A percentile compares a stretch with the other conserved stretches of the same genome.
Evolutionary conservation across 257 asterid genomes (phyloP).

Genomic region (Penstemon eatonii): DNA sequence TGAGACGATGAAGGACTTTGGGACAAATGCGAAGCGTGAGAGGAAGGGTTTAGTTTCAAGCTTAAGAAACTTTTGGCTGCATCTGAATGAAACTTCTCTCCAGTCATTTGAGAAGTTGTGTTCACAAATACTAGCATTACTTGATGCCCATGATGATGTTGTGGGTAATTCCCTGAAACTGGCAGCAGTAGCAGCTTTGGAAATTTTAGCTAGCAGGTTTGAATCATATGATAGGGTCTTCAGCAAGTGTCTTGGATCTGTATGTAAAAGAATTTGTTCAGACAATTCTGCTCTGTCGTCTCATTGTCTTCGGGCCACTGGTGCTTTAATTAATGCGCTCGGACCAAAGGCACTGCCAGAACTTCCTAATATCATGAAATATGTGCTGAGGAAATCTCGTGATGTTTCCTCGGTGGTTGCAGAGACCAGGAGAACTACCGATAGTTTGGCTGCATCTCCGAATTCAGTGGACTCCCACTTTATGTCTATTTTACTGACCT

Average conservation of each 20-base stretch:
- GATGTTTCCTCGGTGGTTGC: constrained; percentile 35
- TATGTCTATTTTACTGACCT: constrained; percentile 60
- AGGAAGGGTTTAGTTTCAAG: constrained; percentile 49
- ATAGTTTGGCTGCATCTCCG: constrained; percentile 32
- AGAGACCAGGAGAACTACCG: constrained; percentile 30
- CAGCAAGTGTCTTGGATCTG: constrained; percentile 70
- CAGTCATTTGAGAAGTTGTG: constrained; percentile 53
- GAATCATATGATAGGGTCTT: constrained; percentile 62
- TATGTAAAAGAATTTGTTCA: constrained; percentile 57
- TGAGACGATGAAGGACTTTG: constrained; percentile 64
- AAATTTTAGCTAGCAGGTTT: constrained; percentile 56
- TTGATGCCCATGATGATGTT: constrained; percentile 50
- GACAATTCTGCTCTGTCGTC: constrained; percentile 61
- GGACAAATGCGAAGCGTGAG: constrained; percentile 36
- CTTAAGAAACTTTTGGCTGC: constrained; percentile 59
- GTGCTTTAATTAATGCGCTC: constrained; percentile 76
- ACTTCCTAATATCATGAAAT: constrained; percentile 74
- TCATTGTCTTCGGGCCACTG: constrained; percentile 70
- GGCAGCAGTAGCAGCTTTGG: constrained; percentile 72
- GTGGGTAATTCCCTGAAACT: constrained; percentile 56
- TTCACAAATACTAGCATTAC: constrained; percentile 52
- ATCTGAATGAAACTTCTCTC: constrained; percentile 50
- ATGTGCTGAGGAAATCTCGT: constrained; percentile 47
- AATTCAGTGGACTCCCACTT: constrained; percentile 44
- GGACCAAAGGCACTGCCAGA: constrained; percentile 78